These are phyloP conservation scores for Cyclotella choctawhatcheeana DNA, from an alignment of 108 stramenopile genomes.

Conservation along the genomic window DNA sequence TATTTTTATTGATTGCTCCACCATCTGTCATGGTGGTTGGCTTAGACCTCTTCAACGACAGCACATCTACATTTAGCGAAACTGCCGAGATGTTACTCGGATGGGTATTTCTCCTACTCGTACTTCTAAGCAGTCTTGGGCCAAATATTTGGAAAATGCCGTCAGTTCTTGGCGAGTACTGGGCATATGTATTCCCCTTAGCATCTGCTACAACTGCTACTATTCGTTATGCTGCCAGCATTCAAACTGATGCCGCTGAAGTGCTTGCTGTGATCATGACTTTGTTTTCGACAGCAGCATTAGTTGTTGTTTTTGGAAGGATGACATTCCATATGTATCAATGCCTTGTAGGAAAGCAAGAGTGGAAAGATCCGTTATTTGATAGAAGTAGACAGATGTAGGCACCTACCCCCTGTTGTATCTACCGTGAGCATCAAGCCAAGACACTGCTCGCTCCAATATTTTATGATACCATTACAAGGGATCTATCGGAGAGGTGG, in stretches of 20 bases:
- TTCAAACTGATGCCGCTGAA: not conserved
- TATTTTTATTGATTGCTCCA: conserved; percentile 37
- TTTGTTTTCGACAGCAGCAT: not conserved
- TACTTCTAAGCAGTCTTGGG: conserved; percentile 27
- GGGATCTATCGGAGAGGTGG: no score
- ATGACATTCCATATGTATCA: conserved; percentile 18
- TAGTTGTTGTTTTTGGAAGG: conserved; percentile 19
- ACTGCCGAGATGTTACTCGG: conserved; percentile 31
- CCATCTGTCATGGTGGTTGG: conserved; percentile 18
- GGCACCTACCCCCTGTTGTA: no score
- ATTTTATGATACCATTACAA: no score
- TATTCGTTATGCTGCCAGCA: conserved; percentile 17
- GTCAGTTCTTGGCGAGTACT: conserved; percentile 33
- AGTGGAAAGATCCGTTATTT: conserved; percentile 20
- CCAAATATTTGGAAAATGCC: conserved; percentile 14
- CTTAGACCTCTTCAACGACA: conserved; percentile 10
- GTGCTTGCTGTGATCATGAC: conserved; percentile 13
- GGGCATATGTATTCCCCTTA: conserved; percentile 52
- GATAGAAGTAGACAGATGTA: no score
- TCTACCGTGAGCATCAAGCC: no score
- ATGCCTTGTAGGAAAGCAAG: not conserved
- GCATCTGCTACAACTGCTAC: conserved; percentile 26
- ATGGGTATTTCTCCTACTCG: conserved; percentile 14
- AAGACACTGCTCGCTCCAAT: no score
- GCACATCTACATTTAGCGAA: not conserved